Conservation (phyloP, 495 filamentous ascomycete genomes). For the Melanomma pulvis-pyrius region DNA sequence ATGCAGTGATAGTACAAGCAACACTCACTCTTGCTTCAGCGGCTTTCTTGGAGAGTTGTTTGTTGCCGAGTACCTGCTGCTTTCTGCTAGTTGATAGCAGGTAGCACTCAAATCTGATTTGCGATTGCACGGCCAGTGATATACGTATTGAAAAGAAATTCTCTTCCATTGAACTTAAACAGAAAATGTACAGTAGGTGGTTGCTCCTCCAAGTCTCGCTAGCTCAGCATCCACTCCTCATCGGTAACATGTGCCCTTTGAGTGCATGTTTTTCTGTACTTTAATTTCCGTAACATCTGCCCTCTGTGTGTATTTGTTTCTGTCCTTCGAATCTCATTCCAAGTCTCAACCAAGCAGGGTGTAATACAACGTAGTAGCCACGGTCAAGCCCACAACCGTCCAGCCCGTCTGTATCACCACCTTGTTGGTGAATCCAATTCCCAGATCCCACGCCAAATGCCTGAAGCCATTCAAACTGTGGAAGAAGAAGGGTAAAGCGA, state of each 20-base stretch:
- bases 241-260: not conserved
- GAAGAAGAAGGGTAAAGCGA: conserved; percentile 84
- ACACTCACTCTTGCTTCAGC: too few relatives aligned
- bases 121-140: too few relatives aligned
- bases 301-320: not conserved
- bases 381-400: conserved; percentile 61
- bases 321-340: not conserved
- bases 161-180: not conserved
- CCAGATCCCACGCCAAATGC: conserved; percentile 86
- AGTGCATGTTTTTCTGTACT: not conserved
- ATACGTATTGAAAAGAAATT: not conserved
- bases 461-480: conserved; percentile 86
- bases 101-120: too few relatives aligned
- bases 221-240: not conserved
- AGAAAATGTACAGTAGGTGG: conserved; percentile 12
- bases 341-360: not conserved
- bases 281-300: not conserved
- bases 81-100: too few relatives aligned
- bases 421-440: conserved; percentile 66
- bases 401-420: conserved; percentile 76
- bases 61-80: too few relatives aligned
- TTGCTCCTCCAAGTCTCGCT: not conserved
- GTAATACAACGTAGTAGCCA: conserved; percentile 18
- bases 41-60: too few relatives aligned
- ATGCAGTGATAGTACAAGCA: too few relatives aligned